Evolutionary conservation across 176 grass and related monocot species (phyloP), one percentile per base, ranked within the genome.

Genomic region (Oropetium thomaeum): DNA sequence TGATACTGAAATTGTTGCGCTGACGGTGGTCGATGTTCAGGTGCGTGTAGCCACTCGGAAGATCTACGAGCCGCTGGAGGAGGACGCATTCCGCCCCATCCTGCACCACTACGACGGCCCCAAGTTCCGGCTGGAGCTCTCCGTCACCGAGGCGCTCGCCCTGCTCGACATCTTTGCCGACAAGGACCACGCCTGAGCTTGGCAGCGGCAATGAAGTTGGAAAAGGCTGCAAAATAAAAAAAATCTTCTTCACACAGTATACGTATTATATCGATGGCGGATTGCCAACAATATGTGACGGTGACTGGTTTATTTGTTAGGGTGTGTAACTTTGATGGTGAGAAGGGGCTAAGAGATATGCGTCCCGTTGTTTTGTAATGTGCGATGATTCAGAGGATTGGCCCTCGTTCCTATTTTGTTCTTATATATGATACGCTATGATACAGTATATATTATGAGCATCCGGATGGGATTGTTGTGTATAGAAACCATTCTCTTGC

Each of bases 31-130:
- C 4, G 57, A 26, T 4, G 9, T 7, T 73, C 83, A 99, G 96
- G 96, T 99, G 77, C 89, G 79, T 47, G 92, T 96, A 3, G 52
- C 88, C 4, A 92, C 82, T 13, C 88, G 89, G 79, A 96, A 83
- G 80, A 87, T 99, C 38, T 90, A 77, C 40, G 80, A 90, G 33
- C 92, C 96, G 1, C 73, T 99, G 51, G 96, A 99, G 72, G 96
- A 99, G 84, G 96, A 99, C 67, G 89, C 96, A 19, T 99, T 99
- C 83, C 74, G 96, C 14, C 96, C 96, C 1, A 90, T 99, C 74
- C 92, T 99, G n/a, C 96, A 99, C 72, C 96, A 99, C 89, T 99
- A 99, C 41, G 96, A 99, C 39, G 96, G 96, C 20, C 96, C 96
- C 28, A 99, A 99, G 59, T 99, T 99, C 87, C 71, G 96, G n/a